phyloP scores from a whole-genome alignment of 306 rosid species.

The Lagenaria siceraria region DNA sequence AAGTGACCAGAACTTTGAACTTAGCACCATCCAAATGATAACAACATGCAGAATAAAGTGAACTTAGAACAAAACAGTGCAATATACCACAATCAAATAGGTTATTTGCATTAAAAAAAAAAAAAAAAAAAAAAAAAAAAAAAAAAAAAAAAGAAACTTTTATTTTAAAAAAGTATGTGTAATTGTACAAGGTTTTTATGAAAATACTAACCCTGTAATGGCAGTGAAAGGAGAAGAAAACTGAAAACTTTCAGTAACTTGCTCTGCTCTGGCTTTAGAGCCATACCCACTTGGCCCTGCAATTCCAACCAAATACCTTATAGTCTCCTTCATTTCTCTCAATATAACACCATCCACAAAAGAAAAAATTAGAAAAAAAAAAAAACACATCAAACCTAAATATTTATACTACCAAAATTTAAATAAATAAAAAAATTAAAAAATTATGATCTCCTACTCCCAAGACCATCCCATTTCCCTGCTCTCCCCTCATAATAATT shows the following conservation, averaged over 20 bases:
- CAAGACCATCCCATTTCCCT: not conserved
- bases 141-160: too few species aligned
- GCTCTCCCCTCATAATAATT: not conserved
- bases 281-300: slow-evolving; percentile 98
- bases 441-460: not conserved
- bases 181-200: not conserved
- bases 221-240: slow-evolving; percentile 46
- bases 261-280: slow-evolving; percentile 83
- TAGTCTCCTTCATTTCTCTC: slow-evolving; percentile 56
- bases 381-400: not conserved
- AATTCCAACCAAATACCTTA: slow-evolving; percentile 75
- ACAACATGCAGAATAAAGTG: not conserved
- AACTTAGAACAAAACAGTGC: not conserved
- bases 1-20: not conserved
- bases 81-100: slow-evolving; percentile 8
- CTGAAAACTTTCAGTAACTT: slow-evolving; percentile 45
- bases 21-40: not conserved
- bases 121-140: too few species aligned
- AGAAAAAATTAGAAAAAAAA: not conserved
- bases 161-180: not conserved
- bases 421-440: too few species aligned
- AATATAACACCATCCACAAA: not conserved
- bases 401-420: not conserved
- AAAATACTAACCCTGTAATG: slow-evolving; percentile 53
- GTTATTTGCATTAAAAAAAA: not conserved